Evolutionary conservation across 306 rosid genomes (phyloP).

Genomic region (Vachellia collinsii): DNA sequence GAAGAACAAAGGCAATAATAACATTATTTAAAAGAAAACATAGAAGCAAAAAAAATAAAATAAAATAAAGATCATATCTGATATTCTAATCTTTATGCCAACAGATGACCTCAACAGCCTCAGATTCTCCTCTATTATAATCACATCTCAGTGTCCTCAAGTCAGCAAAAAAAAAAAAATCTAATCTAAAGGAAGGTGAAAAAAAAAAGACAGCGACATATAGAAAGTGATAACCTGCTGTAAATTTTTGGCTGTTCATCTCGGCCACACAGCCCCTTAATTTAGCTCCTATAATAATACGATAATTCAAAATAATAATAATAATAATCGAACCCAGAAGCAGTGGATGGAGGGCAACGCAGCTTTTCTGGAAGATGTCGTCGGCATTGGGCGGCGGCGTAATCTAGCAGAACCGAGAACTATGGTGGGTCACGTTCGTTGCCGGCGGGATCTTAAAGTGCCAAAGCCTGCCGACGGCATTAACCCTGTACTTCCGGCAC

Average conservation of each 20-base stretch:
- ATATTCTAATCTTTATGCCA: too few species aligned
- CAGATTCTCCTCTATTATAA: too few species aligned
- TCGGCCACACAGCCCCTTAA: background rate
- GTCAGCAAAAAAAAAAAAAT: too few species aligned
- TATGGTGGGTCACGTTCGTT: constrained; percentile 15
- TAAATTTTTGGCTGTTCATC: background rate
- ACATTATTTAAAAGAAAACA: too few species aligned
- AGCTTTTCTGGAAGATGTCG: background rate
- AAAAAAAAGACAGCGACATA: background rate
- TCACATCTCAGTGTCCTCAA: too few species aligned
- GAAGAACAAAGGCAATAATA: too few species aligned
- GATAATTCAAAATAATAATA: background rate
- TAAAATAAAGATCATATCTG: too few species aligned
- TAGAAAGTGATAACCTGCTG: background rate
- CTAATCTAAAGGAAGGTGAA: background rate
- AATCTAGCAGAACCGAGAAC: constrained; percentile 50
- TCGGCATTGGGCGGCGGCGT: background rate
- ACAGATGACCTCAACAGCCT: too few species aligned
- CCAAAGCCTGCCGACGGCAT: constrained; percentile 78
- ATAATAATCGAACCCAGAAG: background rate
- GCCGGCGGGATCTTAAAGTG: constrained; percentile 73
- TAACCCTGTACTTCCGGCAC: constrained; percentile 59
- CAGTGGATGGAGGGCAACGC: background rate
- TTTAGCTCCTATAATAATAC: too few species aligned
- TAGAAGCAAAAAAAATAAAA: too few species aligned